Evolutionary conservation across 305 asterid genomes (phyloP).

Genomic region (Fraxinus angustifolia): DNA sequence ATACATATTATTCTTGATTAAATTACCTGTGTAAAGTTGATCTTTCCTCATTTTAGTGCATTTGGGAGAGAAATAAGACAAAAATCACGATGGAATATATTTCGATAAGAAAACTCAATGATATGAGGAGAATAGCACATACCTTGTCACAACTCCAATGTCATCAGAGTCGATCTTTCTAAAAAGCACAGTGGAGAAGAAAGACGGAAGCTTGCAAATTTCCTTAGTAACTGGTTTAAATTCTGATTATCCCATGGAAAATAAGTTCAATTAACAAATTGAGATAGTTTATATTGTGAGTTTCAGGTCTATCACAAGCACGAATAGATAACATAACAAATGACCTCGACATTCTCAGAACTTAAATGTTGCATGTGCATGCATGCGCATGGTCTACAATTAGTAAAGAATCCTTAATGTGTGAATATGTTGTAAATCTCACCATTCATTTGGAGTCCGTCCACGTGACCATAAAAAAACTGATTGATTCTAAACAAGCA

Average conservation of each 20-base stretch:
- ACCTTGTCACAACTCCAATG: constrained; percentile 86
- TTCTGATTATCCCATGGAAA: constrained; percentile 50
- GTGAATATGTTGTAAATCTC: constrained; percentile 32
- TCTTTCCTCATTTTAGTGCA: constrained; percentile 14
- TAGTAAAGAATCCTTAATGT: background rate
- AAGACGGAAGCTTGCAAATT: constrained; percentile 97
- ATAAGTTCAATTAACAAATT: constrained; percentile 17
- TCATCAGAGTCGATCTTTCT: constrained; percentile 69
- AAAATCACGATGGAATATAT: background rate
- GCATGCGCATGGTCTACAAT: background rate
- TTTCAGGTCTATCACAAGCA: constrained; percentile 7
- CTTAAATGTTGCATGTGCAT: background rate
- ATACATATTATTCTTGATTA: background rate
- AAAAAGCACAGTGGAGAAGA: constrained; percentile 82
- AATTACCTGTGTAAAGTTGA: constrained; percentile 13
- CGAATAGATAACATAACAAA: constrained; percentile 8
- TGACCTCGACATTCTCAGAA: background rate
- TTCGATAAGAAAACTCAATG: background rate
- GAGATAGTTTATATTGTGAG: background rate
- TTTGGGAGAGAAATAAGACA: background rate
- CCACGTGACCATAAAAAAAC: constrained; percentile 84
- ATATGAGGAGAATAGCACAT: constrained; percentile 10
- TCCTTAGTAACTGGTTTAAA: constrained; percentile 90
- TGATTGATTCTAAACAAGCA: constrained; percentile 91
- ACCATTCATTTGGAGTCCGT: constrained; percentile 90